Conservation (phyloP, 2,329 filamentous ascomycete species). For the Botrytis hyacinthi region DNA sequence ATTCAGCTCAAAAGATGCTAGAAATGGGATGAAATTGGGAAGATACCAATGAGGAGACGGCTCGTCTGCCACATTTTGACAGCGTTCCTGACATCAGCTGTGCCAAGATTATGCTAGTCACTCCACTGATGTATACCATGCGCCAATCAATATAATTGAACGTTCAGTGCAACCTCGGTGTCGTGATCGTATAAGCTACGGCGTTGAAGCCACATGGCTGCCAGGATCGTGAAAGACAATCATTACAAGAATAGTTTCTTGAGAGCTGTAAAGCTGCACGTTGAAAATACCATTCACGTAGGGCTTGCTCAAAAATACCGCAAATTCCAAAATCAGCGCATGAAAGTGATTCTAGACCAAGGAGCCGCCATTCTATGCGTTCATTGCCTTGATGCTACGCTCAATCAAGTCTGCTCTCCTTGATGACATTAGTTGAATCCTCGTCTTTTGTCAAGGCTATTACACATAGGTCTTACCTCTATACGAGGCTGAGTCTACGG, state of each 20-base stretch:
- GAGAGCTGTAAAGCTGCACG: neutral
- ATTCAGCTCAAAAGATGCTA: slow-evolving; percentile 6
- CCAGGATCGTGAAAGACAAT: neutral
- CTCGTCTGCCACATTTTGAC: slow-evolving; percentile 16
- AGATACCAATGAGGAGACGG: slow-evolving; percentile 2
- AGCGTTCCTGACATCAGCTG: slow-evolving; percentile 17
- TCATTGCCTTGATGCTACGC: neutral
- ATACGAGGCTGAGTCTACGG: slow-evolving; percentile 14
- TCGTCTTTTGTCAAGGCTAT: neutral
- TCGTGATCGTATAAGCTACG: neutral
- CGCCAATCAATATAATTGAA: slow-evolving; percentile 5
- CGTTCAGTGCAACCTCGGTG: neutral
- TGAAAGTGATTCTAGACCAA: neutral
- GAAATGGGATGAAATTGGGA: neutral
- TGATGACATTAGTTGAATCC: neutral
- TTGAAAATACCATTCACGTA: neutral
- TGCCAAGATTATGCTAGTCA: neutral
- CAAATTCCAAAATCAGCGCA: neutral
- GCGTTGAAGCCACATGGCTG: slow-evolving; percentile 10
- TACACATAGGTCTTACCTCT: neutral
- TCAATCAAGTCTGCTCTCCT: neutral
- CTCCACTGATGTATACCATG: neutral
- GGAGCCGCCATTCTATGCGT: neutral
- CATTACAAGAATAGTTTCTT: slow-evolving; percentile 1
- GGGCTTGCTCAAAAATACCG: neutral